These are phyloP conservation scores for Salvia sclarea DNA, from an alignment of 305 asterid species.

Conservation along the genomic window DNA sequence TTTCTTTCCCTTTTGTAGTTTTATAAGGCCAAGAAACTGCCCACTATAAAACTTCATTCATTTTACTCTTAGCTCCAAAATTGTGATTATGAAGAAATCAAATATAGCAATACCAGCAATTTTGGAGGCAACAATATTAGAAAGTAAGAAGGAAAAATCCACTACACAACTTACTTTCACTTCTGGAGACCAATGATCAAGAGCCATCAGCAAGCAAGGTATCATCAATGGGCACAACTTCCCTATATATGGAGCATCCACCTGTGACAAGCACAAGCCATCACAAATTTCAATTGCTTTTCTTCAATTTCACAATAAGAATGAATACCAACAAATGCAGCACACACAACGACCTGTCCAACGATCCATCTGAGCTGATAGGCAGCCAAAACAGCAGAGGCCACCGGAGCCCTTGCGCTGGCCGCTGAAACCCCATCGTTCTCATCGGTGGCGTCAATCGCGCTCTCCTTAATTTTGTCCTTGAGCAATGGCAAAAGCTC, in stretches of 20 bases:
- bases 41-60: background rate
- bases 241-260: slow-evolving; percentile 69
- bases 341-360: slow-evolving; percentile 55
- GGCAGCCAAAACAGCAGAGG: slow-evolving; percentile 78
- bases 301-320: background rate
- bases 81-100: background rate
- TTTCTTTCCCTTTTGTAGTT: too few relatives aligned
- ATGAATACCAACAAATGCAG: background rate
- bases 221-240: slow-evolving; percentile 72
- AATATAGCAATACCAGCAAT: background rate
- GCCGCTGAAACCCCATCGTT: slow-evolving; percentile 63
- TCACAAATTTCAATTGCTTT: background rate
- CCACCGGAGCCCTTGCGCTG: slow-evolving; percentile 75
- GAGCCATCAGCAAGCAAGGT: slow-evolving; percentile 85
- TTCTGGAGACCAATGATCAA: slow-evolving; percentile 97
- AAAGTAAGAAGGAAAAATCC: slow-evolving; percentile 2
- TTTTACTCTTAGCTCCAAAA: slow-evolving; percentile 1
- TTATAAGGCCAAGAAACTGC: too few relatives aligned
- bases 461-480: slow-evolving; percentile 66
- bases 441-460: slow-evolving; percentile 65
- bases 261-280: slow-evolving; percentile 42
- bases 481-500: slow-evolving; percentile 62
- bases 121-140: background rate
- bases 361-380: slow-evolving; percentile 82
- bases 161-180: slow-evolving; percentile 64